phyloP scores from a whole-genome alignment of 495 filamentous ascomycete species.

The Hamigera avellanea region DNA sequence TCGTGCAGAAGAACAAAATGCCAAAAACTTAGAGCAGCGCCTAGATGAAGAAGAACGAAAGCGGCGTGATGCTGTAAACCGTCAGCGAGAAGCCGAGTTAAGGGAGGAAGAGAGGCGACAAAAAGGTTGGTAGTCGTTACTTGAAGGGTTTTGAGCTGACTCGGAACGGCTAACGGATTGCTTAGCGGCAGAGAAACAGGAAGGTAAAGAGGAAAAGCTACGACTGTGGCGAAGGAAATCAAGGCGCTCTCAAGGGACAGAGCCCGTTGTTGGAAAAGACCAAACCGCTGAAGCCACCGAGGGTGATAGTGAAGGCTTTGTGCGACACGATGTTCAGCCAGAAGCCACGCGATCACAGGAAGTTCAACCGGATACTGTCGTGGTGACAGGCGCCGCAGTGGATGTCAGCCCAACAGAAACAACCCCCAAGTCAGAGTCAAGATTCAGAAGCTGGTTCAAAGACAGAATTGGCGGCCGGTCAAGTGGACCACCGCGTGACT shows the following conservation, averaged over 20 bases:
- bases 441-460: conserved; percentile 52
- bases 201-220: conserved; percentile 15
- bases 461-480: conserved; percentile 36
- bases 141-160: conserved; percentile 3
- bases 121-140: conserved; percentile 30
- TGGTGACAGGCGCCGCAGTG: background rate
- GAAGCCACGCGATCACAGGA: background rate
- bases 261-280: conserved; percentile 1
- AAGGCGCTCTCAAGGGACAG: conserved; percentile 7
- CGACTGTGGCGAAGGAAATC: conserved; percentile 21
- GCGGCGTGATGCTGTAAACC: conserved; percentile 30
- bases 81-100: conserved; percentile 44
- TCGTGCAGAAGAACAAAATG: conserved; percentile 55
- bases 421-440: conserved; percentile 19
- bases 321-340: background rate
- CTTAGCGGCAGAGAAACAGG: conserved; percentile 35
- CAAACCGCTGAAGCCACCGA: conserved; percentile 5
- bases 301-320: too few species aligned
- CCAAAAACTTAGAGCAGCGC: conserved; percentile 43
- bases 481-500: conserved; percentile 12
- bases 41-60: conserved; percentile 42
- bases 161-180: conserved; percentile 34
- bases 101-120: conserved; percentile 37
- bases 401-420: conserved; percentile 12
- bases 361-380: background rate